A percentile compares a stretch with the other conserved stretches of the same genome.
Conservation (phyloP, 2,329 filamentous ascomycete species). For the Aspergillus sojae region DNA sequence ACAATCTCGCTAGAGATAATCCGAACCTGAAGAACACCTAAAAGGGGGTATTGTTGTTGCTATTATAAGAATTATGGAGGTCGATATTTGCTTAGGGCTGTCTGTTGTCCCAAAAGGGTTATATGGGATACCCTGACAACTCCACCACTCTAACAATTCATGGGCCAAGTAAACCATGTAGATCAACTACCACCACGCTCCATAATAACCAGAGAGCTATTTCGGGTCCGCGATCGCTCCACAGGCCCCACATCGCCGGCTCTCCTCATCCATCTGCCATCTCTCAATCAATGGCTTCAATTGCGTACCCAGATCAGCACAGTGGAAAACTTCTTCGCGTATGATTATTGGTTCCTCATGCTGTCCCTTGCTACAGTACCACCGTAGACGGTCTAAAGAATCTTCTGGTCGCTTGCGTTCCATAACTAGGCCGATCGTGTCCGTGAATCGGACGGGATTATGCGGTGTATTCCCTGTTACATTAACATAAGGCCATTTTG, state of each 20-base stretch:
- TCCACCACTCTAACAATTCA: background rate
- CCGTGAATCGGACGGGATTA: conserved; percentile 83
- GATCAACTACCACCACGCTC: background rate
- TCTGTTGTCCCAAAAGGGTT: background rate
- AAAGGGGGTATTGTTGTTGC: background rate
- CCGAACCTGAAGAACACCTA: background rate
- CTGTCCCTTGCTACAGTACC: conserved; percentile 59
- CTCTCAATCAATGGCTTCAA: conserved; percentile 17
- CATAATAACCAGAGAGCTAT: background rate
- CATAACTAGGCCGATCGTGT: conserved; percentile 84
- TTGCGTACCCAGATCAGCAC: conserved; percentile 19
- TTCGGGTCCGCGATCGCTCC: conserved; percentile 15
- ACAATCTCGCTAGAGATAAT: background rate
- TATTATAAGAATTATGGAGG: background rate
- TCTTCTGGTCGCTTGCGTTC: conserved; percentile 74
- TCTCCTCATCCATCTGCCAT: conserved; percentile 19
- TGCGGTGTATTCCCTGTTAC: conserved; percentile 64
- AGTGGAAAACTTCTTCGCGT: conserved; percentile 21
- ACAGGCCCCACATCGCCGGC: conserved; percentile 16
- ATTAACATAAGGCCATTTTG: background rate
- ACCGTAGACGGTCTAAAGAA: conserved; percentile 74
- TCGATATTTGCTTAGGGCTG: background rate
- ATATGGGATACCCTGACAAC: background rate
- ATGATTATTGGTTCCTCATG: conserved; percentile 13
- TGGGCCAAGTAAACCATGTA: background rate